A percentile compares a stretch with the other conserved stretches of the same genome.
Conservation (phyloP, 2,329 filamentous ascomycete genomes). For the Aureobasidium leucospermi region DNA sequence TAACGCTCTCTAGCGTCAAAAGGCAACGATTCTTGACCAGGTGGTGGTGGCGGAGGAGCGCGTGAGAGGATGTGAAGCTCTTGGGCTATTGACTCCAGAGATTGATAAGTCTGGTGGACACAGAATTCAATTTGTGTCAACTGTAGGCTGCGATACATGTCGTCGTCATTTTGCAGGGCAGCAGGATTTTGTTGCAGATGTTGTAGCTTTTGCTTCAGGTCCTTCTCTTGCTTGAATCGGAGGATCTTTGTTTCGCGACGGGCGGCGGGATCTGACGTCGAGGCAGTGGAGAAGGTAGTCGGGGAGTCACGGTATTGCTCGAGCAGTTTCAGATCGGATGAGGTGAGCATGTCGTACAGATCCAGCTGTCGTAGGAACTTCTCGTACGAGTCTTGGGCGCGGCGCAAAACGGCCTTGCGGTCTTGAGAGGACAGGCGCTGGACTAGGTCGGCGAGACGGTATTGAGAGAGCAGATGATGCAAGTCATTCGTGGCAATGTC, state of each 20-base stretch:
- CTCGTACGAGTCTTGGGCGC: slow-evolving; percentile 66
- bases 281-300: slow-evolving; percentile 63
- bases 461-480: slow-evolving; percentile 74
- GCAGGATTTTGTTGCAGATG: slow-evolving; percentile 54
- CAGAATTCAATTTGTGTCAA: slow-evolving; percentile 66
- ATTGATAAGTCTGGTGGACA: slow-evolving; percentile 74
- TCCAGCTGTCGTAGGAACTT: slow-evolving; percentile 70
- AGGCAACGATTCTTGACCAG: slow-evolving; percentile 28
- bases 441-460: slow-evolving; percentile 70
- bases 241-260: slow-evolving; percentile 78
- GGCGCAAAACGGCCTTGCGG: slow-evolving; percentile 55
- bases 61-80: slow-evolving; percentile 76
- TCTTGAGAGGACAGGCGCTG: slow-evolving; percentile 58
- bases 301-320: slow-evolving; percentile 67
- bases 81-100: slow-evolving; percentile 77
- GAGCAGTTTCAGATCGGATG: slow-evolving; percentile 60
- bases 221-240: slow-evolving; percentile 77
- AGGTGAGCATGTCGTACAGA: slow-evolving; percentile 64
- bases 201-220: slow-evolving; percentile 75
- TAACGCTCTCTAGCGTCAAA: slow-evolving; percentile 41
- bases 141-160: slow-evolving; percentile 70
- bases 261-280: slow-evolving; percentile 57
- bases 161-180: slow-evolving; percentile 68
- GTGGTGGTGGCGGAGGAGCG: slow-evolving; percentile 52
- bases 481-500: slow-evolving; percentile 80